Evolutionary conservation across 768 basidiomycete species (phyloP), one percentile per base, ranked within the genome.

Genomic region (Pseudohyphozyma bogoriensis): DNA sequence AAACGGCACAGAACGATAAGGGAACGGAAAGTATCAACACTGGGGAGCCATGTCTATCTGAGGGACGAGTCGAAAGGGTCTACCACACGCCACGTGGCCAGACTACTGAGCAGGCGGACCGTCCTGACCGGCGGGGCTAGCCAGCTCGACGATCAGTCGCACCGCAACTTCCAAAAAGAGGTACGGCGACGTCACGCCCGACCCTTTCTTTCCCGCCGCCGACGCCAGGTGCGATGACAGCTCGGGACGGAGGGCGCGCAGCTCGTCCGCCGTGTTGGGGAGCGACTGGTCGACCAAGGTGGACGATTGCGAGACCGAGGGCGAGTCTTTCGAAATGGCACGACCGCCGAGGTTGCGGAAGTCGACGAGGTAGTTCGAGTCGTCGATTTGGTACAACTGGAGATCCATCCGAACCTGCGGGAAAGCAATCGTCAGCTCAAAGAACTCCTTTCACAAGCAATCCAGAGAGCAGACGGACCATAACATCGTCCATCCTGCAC

Each of bases 271-370:
- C 46, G 62, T 59, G 54, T 59, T 63, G 6, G 46, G 40, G n/a
- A n/a, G n/a, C n/a, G n/a, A n/a, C 53, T 28, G 10, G 29, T 50
- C 33, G 29, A 22, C 29, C 3, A 44, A n/a, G 39, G 26, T n/a
- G 10, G 46, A 51, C 22, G 46, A 51, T 20, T 39, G 45, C 26
- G 59, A 47, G 44, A 49, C 31, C 32, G 56, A 50, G 20, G 40
- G 54, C 5, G 54, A 29, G 7, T 40, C 36, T 28, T 49, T 46
- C 26, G 35, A 56, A 20, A 73, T 70, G 10, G 68, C 62, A 74
- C 96, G 95, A 54, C 90, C 87, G 72, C 89, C 91, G 74, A 95
- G 89, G 77, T 97, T 92, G 69, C 95, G 85, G 76, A 99, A 99
- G 72, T 97, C 93, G 58, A 99, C 95, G 32, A 99, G 81, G 75